These are phyloP conservation scores for Ramichloridium luteum DNA, from an alignment of 2,329 filamentous ascomycete genomes.

Conservation along the genomic window DNA sequence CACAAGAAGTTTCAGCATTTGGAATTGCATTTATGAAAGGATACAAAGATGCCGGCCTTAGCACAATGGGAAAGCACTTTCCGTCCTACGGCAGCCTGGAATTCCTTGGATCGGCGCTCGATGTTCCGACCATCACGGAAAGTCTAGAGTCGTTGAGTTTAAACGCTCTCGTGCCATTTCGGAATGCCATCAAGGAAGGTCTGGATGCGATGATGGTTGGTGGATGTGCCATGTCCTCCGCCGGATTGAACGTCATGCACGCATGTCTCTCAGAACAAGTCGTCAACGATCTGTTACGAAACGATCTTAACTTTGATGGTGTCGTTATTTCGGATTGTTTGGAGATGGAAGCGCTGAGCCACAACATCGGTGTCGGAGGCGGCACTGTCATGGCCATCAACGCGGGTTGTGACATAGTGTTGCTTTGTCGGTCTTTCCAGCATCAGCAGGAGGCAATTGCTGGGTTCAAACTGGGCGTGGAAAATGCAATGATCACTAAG, in stretches of 20 bases:
- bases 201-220: slow-evolving; percentile 93
- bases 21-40: slow-evolving; percentile 84
- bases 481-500: slow-evolving; percentile 78
- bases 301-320: slow-evolving; percentile 77
- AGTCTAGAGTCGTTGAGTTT: slow-evolving; percentile 83
- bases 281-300: slow-evolving; percentile 77
- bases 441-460: slow-evolving; percentile 86
- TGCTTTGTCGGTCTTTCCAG: slow-evolving; percentile 77
- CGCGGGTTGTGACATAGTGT: slow-evolving; percentile 82
- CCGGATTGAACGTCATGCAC: slow-evolving; percentile 88
- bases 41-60: slow-evolving; percentile 80
- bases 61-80: slow-evolving; percentile 90
- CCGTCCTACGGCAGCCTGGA: slow-evolving; percentile 92
- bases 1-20: slow-evolving; percentile 87
- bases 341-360: slow-evolving; percentile 90
- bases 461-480: slow-evolving; percentile 75
- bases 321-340: slow-evolving; percentile 92
- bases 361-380: slow-evolving; percentile 93
- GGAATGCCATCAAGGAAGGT: slow-evolving; percentile 75
- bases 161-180: slow-evolving; percentile 83
- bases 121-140: slow-evolving; percentile 92
- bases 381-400: slow-evolving; percentile 97
- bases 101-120: slow-evolving; percentile 78
- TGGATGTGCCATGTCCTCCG: slow-evolving; percentile 82
- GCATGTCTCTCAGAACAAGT: slow-evolving; percentile 88